Base-by-base conservation (phyloP, 148 eudicot species). In the Cornus suecica region DNA sequence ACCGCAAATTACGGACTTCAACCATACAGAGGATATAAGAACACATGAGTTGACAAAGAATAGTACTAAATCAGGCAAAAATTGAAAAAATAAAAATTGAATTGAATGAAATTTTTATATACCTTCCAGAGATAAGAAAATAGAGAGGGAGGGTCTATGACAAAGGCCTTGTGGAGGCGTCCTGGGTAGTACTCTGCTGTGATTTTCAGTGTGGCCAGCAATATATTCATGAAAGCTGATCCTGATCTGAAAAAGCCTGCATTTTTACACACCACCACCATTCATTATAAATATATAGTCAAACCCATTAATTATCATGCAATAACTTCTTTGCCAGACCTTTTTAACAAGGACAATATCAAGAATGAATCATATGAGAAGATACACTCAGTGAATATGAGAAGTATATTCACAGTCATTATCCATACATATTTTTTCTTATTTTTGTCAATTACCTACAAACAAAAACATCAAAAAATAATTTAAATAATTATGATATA, bases 71-170 rank as follows among this genome's bases (percentile, higher is more conserved):
- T 2, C 9, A 22, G 62, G 23, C 2, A n/a, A 14, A 58, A 58
- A 1, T 58, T 13, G 8, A 32, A 2, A 20, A 67, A 34, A 67
- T 31, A 16, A 31, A n/a, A 29, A 65, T 65, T 6, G 41, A 22
- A 11, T 24, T 4, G 4, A 48, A 30, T 11, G 18, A 22, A 4
- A 32, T 4, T 32, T 4, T 8, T 30, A 13, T 26, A 1, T 89
- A 95, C 99, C 99, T 95, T 95, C 99, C 99, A 95, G 25, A 95
- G 89, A 76, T 88, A 91, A 34, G 92, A 76, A 77, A 95, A 95
- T 68, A 91, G 91, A 16, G 99, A 89, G 10, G 99, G 97, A 52
- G 99, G 97, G 54, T 95, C 97, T 71, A 92, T 91, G 76, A 92
- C 84, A 83, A 95, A 95, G 18, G 97, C 90, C 84, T 83, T 92